These are phyloP conservation scores for Lagenidium sp. DNA, from an alignment of 352 stramenopile species.

Conservation along the genomic window DNA sequence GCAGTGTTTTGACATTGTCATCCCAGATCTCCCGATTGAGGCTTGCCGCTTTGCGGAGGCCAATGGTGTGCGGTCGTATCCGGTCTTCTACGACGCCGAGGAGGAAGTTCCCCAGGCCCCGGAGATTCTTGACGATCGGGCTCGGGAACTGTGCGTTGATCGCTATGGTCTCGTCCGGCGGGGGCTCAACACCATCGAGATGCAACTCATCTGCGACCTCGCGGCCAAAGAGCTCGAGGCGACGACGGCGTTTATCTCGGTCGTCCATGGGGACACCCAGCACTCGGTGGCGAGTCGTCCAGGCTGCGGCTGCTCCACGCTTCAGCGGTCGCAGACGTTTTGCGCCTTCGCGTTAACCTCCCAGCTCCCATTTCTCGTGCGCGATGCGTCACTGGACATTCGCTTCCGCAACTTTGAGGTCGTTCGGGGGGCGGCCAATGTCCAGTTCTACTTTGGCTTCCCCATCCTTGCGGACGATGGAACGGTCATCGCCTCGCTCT, in stretches of 20 bases:
- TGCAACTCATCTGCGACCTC: slow-evolving; percentile 43
- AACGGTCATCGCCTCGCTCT: slow-evolving; percentile 27
- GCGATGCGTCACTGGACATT: slow-evolving; percentile 33
- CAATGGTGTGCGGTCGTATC: slow-evolving; percentile 27
- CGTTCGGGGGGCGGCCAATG: slow-evolving; percentile 18
- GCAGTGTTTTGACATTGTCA: slow-evolving; percentile 45
- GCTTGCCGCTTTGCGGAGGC: slow-evolving; percentile 36
- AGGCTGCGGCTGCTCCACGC: slow-evolving; percentile 8
- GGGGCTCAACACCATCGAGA: slow-evolving; percentile 18
- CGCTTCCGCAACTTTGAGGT: slow-evolving; percentile 39
- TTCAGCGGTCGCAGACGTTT: slow-evolving; percentile 21
- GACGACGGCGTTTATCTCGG: slow-evolving; percentile 18
- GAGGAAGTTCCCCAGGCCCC: slow-evolving; percentile 21
- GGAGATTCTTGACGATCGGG: slow-evolving; percentile 14
- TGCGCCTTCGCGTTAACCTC: slow-evolving; percentile 25
- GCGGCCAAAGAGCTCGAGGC: slow-evolving; percentile 39
- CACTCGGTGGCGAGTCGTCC: slow-evolving; percentile 12
- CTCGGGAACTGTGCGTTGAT: slow-evolving; percentile 19
- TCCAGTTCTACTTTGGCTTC: slow-evolving; percentile 34
- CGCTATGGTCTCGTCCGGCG: slow-evolving; percentile 16
- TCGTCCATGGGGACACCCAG: slow-evolving; percentile 22
- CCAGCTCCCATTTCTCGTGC: slow-evolving; percentile 29
- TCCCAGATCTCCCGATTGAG: slow-evolving; percentile 25
- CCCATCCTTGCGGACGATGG: slow-evolving; percentile 20
- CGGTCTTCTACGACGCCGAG: slow-evolving; percentile 34